These are phyloP conservation scores for Aspergillus texensis DNA, from an alignment of 2,329 filamentous ascomycete species.

Conservation along the genomic window DNA sequence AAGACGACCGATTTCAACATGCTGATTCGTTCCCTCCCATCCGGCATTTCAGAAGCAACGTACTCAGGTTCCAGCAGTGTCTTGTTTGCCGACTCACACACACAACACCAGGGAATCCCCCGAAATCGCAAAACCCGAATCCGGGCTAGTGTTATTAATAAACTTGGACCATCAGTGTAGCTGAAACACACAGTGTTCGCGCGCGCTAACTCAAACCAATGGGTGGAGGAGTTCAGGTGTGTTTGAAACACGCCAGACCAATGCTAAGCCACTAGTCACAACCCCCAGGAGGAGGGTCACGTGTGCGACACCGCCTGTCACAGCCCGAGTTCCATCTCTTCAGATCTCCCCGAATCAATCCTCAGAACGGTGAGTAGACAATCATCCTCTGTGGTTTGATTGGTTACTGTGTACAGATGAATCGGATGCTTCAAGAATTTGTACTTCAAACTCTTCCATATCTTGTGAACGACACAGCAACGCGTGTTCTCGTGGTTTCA, in stretches of 20 bases:
- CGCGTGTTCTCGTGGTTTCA: background rate
- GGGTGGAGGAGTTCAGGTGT: slow-evolving; percentile 17
- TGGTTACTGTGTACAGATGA: background rate
- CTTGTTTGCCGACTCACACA: background rate
- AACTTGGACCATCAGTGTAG: slow-evolving; percentile 9
- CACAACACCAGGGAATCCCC: background rate
- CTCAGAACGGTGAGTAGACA: background rate
- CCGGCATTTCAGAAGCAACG: background rate
- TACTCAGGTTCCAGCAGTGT: background rate
- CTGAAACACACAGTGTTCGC: slow-evolving; percentile 29
- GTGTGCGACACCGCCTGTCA: slow-evolving; percentile 3
- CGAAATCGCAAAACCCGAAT: background rate
- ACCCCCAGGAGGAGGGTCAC: slow-evolving; percentile 5
- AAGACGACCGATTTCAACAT: background rate
- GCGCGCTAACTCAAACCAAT: slow-evolving; percentile 21
- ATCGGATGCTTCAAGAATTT: background rate
- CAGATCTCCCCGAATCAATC: background rate
- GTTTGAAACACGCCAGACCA: slow-evolving; percentile 34
- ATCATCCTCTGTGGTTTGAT: background rate
- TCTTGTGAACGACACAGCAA: background rate
- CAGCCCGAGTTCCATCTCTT: background rate
- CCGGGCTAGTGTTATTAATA: slow-evolving; percentile 1
- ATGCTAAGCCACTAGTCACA: slow-evolving; percentile 26
- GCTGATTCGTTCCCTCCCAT: background rate
- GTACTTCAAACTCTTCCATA: background rate